phyloP scores from a whole-genome alignment of 768 basidiomycete species.

The Collybia nuda region DNA sequence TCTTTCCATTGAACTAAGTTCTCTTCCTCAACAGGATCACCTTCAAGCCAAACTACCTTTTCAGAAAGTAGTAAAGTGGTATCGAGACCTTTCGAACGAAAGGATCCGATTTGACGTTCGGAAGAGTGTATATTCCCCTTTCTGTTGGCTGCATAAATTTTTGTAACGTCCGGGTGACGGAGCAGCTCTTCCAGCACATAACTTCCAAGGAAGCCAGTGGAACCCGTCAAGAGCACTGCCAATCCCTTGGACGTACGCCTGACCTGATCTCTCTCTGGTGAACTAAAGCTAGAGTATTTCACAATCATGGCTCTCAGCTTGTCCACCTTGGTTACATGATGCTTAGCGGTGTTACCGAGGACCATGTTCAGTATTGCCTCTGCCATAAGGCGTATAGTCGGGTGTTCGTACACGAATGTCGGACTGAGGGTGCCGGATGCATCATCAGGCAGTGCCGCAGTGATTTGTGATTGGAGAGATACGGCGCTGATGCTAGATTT shows the following conservation, averaged over 20 bases:
- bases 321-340: no score
- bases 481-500: no score
- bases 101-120: slow-evolving; percentile 8
- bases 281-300: slow-evolving; percentile 25
- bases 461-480: no score
- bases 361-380: no score
- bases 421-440: no score
- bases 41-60: slow-evolving; percentile 10
- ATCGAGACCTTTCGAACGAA: slow-evolving; percentile 10
- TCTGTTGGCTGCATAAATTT: slow-evolving; percentile 34
- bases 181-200: slow-evolving; percentile 19
- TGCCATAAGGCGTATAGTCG: no score
- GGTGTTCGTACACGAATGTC: no score
- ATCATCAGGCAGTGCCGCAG: no score
- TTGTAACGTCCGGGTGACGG: slow-evolving; percentile 29
- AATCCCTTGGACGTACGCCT: no score
- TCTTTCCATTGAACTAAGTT: no score
- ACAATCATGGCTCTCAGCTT: slow-evolving; percentile 27
- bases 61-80: background rate
- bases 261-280: no score
- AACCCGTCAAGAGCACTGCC: slow-evolving; percentile 21
- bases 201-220: slow-evolving; percentile 20
- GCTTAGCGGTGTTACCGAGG: no score
- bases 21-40: background rate
- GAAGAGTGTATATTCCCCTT: background rate